Conservation (phyloP, 73 alveolate species). For the Tetrahymena borealis region DNA sequence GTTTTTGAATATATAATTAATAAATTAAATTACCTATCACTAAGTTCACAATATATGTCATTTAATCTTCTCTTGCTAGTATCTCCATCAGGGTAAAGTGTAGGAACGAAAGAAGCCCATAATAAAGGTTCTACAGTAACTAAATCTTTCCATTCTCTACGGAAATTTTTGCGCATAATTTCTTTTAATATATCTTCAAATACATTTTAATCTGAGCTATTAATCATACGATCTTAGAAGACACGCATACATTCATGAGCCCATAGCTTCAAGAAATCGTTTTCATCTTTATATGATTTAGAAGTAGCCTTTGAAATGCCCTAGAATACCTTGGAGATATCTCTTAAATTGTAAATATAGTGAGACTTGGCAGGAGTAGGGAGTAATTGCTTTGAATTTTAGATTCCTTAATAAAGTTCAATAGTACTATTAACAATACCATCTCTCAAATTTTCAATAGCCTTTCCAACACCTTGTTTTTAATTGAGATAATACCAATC, state of each 20-base stretch:
- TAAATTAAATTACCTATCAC: slow-evolving; percentile 75
- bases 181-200: slow-evolving; percentile 86
- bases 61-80: slow-evolving; percentile 57
- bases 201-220: slow-evolving; percentile 71
- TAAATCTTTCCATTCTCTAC: slow-evolving; percentile 77
- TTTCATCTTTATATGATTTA: slow-evolving; percentile 66
- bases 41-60: slow-evolving; percentile 74
- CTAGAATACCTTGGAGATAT: slow-evolving; percentile 96
- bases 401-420: slow-evolving; percentile 69
- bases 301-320: slow-evolving; percentile 87
- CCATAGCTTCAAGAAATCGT: slow-evolving; percentile 93
- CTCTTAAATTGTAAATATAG: slow-evolving; percentile 98
- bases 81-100: slow-evolving; percentile 74
- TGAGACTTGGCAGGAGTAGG: slow-evolving; percentile 99
- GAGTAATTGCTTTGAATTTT: slow-evolving; percentile 72
- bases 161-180: slow-evolving; percentile 71
- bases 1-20: too few species aligned
- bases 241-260: slow-evolving; percentile 99
- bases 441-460: slow-evolving; percentile 55
- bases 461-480: slow-evolving; percentile 49
- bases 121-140: slow-evolving; percentile 84
- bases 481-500: slow-evolving; percentile 91
- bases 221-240: slow-evolving; percentile 96
- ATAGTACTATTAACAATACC: slow-evolving; percentile 72
- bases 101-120: slow-evolving; percentile 85